These are phyloP conservation scores for Pichia cephalocereana DNA, from an alignment of 805 yeast species.

Conservation along the genomic window DNA sequence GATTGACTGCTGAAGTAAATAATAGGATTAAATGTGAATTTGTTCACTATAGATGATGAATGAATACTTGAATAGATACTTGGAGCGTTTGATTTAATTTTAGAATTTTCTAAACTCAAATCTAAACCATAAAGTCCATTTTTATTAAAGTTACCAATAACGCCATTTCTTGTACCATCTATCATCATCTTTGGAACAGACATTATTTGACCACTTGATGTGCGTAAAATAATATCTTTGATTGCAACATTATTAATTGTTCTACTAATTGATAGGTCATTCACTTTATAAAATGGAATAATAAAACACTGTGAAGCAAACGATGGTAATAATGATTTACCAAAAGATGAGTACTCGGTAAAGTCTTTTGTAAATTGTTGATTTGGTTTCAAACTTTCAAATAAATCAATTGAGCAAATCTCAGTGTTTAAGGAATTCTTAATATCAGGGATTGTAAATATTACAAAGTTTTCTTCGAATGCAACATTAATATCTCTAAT, in stretches of 20 bases:
- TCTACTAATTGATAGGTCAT: slow-evolving; percentile 40
- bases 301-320: slow-evolving; percentile 48
- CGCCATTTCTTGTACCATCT: slow-evolving; percentile 53
- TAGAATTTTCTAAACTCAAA: background rate
- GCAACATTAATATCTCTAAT: slow-evolving; percentile 35
- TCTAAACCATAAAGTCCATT: slow-evolving; percentile 22
- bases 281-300: slow-evolving; percentile 46
- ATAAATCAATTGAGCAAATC: slow-evolving; percentile 68
- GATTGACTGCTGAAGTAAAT: slow-evolving; percentile 39
- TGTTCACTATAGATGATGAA: slow-evolving; percentile 47
- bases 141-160: slow-evolving; percentile 32
- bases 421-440: slow-evolving; percentile 37
- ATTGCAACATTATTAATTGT: slow-evolving; percentile 62
- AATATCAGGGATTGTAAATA: slow-evolving; percentile 52
- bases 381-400: slow-evolving; percentile 54
- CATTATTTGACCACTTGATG: slow-evolving; percentile 53
- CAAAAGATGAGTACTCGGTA: slow-evolving; percentile 13
- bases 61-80: background rate
- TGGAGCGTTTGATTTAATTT: slow-evolving; percentile 28
- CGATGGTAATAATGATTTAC: slow-evolving; percentile 32
- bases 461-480: slow-evolving; percentile 78
- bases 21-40: slow-evolving; percentile 57
- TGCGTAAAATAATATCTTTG: slow-evolving; percentile 52
- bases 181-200: slow-evolving; percentile 62
- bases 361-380: slow-evolving; percentile 21